Percentiles rank a stretch among this genome's conserved stretches.
Evolutionary conservation across 768 basidiomycete species (phyloP).

Genomic region (Psilocybe cyanescens): DNA sequence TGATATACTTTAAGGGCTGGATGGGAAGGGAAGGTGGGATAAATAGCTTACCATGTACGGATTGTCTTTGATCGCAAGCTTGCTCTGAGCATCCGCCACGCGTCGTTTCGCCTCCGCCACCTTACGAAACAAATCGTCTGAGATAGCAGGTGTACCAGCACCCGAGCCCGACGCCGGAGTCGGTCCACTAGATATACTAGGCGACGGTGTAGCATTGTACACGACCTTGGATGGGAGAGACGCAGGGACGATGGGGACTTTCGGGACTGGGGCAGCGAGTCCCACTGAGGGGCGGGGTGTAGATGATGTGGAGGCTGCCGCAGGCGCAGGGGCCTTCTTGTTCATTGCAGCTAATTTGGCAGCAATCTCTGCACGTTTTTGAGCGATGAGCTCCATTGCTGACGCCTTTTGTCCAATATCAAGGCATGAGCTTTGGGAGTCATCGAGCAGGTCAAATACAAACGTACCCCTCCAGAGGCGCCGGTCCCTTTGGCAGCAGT

Average conservation of each 20-base stretch:
- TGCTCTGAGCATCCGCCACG: conserved; percentile 82
- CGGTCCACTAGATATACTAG: conserved; percentile 39
- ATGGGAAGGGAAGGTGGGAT: background rate
- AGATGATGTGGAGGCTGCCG: conserved; percentile 23
- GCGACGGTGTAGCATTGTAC: conserved; percentile 35
- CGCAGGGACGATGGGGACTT: conserved; percentile 37
- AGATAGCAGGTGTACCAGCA: conserved; percentile 45
- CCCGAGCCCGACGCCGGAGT: conserved; percentile 44
- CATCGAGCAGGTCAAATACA: too few species aligned
- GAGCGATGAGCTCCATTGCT: conserved; percentile 73
- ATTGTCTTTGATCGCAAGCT: conserved; percentile 76
- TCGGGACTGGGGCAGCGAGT: conserved; percentile 45
- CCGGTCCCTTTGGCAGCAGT: too few species aligned
- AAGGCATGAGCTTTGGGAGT: too few species aligned
- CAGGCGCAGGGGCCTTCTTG: conserved; percentile 27
- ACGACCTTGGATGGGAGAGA: conserved; percentile 34
- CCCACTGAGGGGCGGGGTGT: conserved; percentile 15
- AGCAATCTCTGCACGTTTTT: conserved; percentile 83
- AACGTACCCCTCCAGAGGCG: too few species aligned
- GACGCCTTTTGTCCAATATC: conserved; percentile 37
- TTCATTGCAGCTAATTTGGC: conserved; percentile 85
- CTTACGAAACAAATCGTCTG: conserved; percentile 68
- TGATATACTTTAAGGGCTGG: background rate
- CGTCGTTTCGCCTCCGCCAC: conserved; percentile 87
- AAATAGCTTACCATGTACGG: conserved; percentile 78